Conservation (phyloP, 2,329 filamentous ascomycete species). For the Claviceps africana region DNA sequence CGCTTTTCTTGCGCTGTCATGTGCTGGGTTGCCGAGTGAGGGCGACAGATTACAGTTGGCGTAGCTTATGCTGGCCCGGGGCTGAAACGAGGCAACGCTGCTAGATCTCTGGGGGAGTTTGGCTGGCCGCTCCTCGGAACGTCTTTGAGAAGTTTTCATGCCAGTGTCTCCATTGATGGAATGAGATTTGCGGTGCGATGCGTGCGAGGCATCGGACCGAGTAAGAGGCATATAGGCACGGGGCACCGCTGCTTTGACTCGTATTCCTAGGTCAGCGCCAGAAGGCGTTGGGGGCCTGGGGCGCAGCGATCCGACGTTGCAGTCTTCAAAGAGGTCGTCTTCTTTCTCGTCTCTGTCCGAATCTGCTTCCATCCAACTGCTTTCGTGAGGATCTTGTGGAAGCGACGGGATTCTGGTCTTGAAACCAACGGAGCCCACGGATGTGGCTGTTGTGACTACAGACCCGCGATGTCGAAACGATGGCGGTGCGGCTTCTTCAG, state of each 20-base stretch:
- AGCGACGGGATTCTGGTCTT: slow-evolving; percentile 11
- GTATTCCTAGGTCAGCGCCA: slow-evolving; percentile 7
- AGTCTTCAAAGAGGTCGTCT: slow-evolving; percentile 4
- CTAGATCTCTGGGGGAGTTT: slow-evolving; percentile 8
- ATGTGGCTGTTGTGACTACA: slow-evolving; percentile 22
- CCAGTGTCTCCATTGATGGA: slow-evolving; percentile 10
- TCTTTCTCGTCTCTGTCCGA: slow-evolving; percentile 18
- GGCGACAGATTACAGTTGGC: background rate
- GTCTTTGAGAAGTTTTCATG: slow-evolving; percentile 1
- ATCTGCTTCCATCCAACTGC: slow-evolving; percentile 25
- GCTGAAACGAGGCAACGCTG: background rate
- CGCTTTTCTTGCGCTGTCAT: background rate
- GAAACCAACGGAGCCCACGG: slow-evolving; percentile 18
- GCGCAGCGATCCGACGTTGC: slow-evolving; percentile 10
- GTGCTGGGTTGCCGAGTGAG: background rate
- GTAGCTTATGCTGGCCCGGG: background rate
- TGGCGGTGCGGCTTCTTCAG: slow-evolving; percentile 19
- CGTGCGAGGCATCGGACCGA: slow-evolving; percentile 1
- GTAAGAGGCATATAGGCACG: background rate
- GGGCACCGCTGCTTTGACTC: background rate
- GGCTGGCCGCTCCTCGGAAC: slow-evolving; percentile 9
- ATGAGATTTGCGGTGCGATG: slow-evolving; percentile 12
- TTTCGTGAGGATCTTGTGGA: slow-evolving; percentile 10
- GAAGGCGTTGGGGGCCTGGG: slow-evolving; percentile 19
- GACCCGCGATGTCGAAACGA: slow-evolving; percentile 21